A percentile compares a stretch with the other conserved stretches of the same genome.
Conservation (phyloP, 768 basidiomycete species). For the Stropharia rugosoannulata region DNA sequence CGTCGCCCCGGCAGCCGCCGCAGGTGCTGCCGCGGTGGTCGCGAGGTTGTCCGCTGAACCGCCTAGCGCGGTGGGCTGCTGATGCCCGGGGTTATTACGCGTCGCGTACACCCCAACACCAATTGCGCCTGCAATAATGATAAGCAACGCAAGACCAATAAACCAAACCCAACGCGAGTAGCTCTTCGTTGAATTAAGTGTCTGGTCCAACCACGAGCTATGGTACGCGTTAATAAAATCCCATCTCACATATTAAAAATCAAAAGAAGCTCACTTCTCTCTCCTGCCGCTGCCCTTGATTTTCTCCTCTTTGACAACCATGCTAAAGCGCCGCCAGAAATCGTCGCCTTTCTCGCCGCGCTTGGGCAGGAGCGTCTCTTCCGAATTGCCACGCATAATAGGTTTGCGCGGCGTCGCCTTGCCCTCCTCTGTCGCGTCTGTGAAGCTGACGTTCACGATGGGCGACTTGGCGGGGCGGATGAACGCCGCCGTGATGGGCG, state of each 20-base stretch:
- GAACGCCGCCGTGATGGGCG: slow-evolving; percentile 79
- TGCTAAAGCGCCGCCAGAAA: slow-evolving; percentile 86
- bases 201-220: slow-evolving; percentile 71
- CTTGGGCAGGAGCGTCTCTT: slow-evolving; percentile 65
- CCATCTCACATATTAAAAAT: neutral
- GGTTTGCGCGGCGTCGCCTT: slow-evolving; percentile 33
- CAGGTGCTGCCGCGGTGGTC: slow-evolving; percentile 21
- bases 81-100: slow-evolving; percentile 47
- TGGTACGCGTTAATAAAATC: neutral
- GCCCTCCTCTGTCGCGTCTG: slow-evolving; percentile 31
- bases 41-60: slow-evolving; percentile 45
- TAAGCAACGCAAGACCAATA: slow-evolving; percentile 55
- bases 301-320: slow-evolving; percentile 71
- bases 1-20: slow-evolving; percentile 22
- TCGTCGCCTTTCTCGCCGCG: slow-evolving; percentile 78
- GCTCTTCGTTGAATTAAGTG: slow-evolving; percentile 48
- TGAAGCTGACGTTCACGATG: slow-evolving; percentile 40
- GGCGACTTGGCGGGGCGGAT: slow-evolving; percentile 50
- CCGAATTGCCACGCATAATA: slow-evolving; percentile 68
- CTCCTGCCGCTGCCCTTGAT: slow-evolving; percentile 35
- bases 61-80: slow-evolving; percentile 61
- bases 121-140: slow-evolving; percentile 53
- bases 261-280: slow-evolving; percentile 39
- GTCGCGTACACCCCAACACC: slow-evolving; percentile 61
- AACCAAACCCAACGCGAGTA: slow-evolving; percentile 72